Evolutionary conservation across 805 yeast genomes (phyloP), one percentile per base, ranked within the genome.

Genomic region (Limtongia smithiae): DNA sequence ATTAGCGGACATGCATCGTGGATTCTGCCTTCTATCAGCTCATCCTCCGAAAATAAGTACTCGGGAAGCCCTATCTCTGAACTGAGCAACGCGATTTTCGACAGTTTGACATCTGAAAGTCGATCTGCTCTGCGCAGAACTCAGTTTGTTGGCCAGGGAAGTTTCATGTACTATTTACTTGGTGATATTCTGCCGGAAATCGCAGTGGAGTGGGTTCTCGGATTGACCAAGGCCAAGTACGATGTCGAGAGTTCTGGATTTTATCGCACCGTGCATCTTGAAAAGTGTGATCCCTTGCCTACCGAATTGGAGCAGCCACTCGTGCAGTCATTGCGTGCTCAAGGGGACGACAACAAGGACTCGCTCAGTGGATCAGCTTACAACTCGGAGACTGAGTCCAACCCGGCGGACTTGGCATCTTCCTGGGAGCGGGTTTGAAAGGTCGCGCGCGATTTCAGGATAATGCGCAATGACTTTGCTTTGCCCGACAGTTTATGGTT

Each of bases 91-190:
- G 58, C 58, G 22, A 54, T 54, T 40, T 36, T 54, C 30, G 57
- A 54, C 31, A 28, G 42, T 25, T 32, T 54, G 30, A 46, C 50
- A 15, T 38, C 52, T 14, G 57, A 46, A 28, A 41, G 44, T 15
- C 15, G 48, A 17, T 27, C 33, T 11, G 39, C 45, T 15, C 25
- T 50, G n/a, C 24, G 45, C 34, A 21, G 49, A 7, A 54, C 50
- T 32, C 57, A 51, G 33, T 54, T 54, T 47, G 57, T 54, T n/a
- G 58, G 58, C 4, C 32, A 48, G 25, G 58, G 58, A 9, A 50
- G 55, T 39, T 37, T 35, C 18, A 32, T 49, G 30, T 54, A 52
- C 40, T 54, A 51, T 18, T 39, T 54, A 9, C 53, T 54, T 12
- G 58, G 58, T 20, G 49, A 48, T 8, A 18, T 54, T 24, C 35